Percentiles rank a stretch among this genome's conserved stretches.
Evolutionary conservation across 192 early-diverging fungal species (phyloP).

Genomic region (Umbelopsis vinacea): DNA sequence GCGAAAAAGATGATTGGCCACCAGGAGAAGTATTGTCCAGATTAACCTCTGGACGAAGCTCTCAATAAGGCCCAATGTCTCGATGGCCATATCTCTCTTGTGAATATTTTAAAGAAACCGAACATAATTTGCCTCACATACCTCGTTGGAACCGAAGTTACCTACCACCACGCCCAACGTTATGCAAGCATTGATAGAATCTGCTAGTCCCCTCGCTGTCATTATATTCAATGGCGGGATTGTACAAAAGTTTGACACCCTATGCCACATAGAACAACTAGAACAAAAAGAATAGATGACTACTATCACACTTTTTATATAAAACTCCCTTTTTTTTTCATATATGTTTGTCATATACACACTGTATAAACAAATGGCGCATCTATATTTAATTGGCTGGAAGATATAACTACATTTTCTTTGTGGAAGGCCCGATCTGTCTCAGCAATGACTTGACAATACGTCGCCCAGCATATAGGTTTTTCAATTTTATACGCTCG

Average conservation of each 20-base stretch:
- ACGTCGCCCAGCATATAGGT: slow-evolving; percentile 67
- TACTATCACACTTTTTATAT: background rate
- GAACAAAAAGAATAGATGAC: background rate
- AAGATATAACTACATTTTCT: background rate
- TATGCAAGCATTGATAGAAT: slow-evolving; percentile 8
- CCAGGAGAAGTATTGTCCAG: slow-evolving; percentile 12
- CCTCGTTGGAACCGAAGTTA: background rate
- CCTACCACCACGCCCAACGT: background rate
- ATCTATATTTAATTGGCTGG: background rate
- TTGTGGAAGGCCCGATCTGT: slow-evolving; percentile 5
- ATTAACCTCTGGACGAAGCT: background rate
- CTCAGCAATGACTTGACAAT: slow-evolving; percentile 54
- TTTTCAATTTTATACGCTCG: slow-evolving; percentile 73
- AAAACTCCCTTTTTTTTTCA: background rate
- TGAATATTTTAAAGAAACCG: slow-evolving; percentile 9
- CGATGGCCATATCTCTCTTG: background rate
- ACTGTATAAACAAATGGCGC: background rate
- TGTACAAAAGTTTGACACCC: slow-evolving; percentile 17
- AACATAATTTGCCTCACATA: too few species aligned
- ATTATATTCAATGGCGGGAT: background rate
- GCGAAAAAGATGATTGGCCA: slow-evolving; percentile 35
- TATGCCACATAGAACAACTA: slow-evolving; percentile 6
- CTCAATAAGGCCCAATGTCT: background rate
- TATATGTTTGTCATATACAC: too few species aligned
- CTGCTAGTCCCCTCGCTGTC: background rate